Conservation (phyloP, 176 grass and related monocot genomes). For the Oryza australiensis region DNA sequence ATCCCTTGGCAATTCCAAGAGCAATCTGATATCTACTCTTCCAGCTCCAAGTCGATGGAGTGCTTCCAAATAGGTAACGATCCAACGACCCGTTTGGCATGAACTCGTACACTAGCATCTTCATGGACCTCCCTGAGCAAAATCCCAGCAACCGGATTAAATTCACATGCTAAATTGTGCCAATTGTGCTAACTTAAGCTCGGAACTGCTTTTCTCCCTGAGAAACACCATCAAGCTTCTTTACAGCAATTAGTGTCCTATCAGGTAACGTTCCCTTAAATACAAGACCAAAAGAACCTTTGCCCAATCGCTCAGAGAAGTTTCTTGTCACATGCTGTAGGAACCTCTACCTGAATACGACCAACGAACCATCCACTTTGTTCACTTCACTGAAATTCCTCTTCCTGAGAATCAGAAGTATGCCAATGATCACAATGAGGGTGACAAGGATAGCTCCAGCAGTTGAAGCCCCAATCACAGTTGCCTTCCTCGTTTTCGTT, state of each 20-base stretch:
- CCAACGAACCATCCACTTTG: background rate
- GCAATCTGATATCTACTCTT: constrained; percentile 30
- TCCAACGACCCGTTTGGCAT: constrained; percentile 28
- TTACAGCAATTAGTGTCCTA: background rate
- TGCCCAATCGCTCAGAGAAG: background rate
- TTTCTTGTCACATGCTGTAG: background rate
- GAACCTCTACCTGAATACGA: background rate
- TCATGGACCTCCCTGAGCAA: constrained; percentile 2
- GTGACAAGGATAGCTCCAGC: background rate
- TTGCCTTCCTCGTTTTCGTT: background rate
- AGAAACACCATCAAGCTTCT: background rate
- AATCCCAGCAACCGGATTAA: constrained; percentile 28
- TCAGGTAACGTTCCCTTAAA: background rate
- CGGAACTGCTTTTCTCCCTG: background rate
- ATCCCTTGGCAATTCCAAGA: constrained; percentile 1
- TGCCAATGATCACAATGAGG: background rate
- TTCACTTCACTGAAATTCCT: background rate
- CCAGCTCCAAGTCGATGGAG: background rate
- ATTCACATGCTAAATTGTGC: constrained; percentile 33
- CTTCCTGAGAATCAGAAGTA: background rate
- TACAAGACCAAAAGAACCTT: background rate
- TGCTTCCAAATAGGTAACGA: background rate
- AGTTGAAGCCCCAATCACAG: background rate
- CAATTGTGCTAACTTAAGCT: background rate
- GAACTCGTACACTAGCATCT: constrained; percentile 21